phyloP scores from a whole-genome alignment of 2,329 filamentous ascomycete genomes.

The Claviceps humidiphila region DNA sequence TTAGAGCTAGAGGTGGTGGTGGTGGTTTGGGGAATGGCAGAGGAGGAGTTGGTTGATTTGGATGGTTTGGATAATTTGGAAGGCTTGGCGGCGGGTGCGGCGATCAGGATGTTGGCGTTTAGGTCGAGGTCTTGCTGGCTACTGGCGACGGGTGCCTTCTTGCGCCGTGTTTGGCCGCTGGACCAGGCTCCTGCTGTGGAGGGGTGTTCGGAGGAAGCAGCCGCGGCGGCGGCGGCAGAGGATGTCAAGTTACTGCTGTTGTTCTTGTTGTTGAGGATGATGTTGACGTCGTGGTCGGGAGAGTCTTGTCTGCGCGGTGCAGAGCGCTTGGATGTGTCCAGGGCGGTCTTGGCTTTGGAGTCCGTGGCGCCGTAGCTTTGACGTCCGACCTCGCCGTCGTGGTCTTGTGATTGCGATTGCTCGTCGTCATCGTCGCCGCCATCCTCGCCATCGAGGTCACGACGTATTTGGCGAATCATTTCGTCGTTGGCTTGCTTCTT shows the following conservation, averaged over 20 bases:
- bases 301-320: constrained; percentile 17
- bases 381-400: constrained; percentile 47
- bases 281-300: constrained; percentile 15
- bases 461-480: constrained; percentile 53
- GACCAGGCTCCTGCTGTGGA: constrained; percentile 30
- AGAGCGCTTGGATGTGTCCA: constrained; percentile 15
- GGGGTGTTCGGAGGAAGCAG: constrained; percentile 10
- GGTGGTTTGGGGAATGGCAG: constrained; percentile 9
- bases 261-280: constrained; percentile 13
- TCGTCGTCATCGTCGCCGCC: not conserved
- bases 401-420: constrained; percentile 24
- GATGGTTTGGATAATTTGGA: not conserved
- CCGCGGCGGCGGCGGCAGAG: constrained; percentile 8
- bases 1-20: not conserved
- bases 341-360: constrained; percentile 11
- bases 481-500: constrained; percentile 72
- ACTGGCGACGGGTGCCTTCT: constrained; percentile 17
- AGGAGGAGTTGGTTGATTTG: not conserved
- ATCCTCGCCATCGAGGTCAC: constrained; percentile 49
- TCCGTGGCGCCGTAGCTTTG: constrained; percentile 47
- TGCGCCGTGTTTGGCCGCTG: constrained; percentile 22
- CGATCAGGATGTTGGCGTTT: constrained; percentile 21
- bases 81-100: constrained; percentile 2
- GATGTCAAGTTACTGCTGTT: constrained; percentile 1
- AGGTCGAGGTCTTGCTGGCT: constrained; percentile 27